Conservation (phyloP, 2,329 filamentous ascomycete species). For the Ophiostoma australiae region DNA sequence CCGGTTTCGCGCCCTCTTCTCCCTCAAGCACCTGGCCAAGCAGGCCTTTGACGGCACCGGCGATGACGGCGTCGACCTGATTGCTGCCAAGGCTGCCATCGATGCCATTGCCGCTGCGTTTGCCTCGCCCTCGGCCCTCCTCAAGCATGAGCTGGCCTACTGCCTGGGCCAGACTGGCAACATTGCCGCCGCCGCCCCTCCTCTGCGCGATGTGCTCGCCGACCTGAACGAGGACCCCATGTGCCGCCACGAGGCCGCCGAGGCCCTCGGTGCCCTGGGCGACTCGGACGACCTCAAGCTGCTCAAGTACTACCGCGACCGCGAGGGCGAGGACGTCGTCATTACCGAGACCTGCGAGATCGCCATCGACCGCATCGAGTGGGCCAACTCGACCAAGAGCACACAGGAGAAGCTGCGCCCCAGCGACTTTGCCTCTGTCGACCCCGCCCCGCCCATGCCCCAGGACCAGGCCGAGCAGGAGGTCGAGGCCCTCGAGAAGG, state of each 20-base stretch:
- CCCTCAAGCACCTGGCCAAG: constrained; percentile 85
- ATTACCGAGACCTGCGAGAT: constrained; percentile 97
- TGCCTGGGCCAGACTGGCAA: constrained; percentile 90
- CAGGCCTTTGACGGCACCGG: constrained; percentile 44
- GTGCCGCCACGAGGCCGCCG: constrained; percentile 93
- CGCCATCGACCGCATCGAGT: constrained; percentile 87
- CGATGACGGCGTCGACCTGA: constrained; percentile 24
- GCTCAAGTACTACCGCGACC: constrained; percentile 67
- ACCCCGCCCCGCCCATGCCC: constrained; percentile 85
- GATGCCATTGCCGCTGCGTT: constrained; percentile 87
- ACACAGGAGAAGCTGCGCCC: constrained; percentile 61
- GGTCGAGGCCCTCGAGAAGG: constrained; percentile 62
- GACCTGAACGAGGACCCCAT: constrained; percentile 83
- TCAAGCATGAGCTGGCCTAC: constrained; percentile 97
- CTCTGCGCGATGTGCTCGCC: constrained; percentile 67
- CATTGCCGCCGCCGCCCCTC: constrained; percentile 60
- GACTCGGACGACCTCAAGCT: constrained; percentile 68
- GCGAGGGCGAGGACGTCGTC: constrained; percentile 68
- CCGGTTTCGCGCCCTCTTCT: constrained; percentile 95
- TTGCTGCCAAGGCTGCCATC: constrained; percentile 53
- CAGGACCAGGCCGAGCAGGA: constrained; percentile 45
- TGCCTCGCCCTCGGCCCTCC: constrained; percentile 73
- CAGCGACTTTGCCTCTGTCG: constrained; percentile 92
- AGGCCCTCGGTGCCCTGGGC: constrained; percentile 85
- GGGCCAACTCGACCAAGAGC: constrained; percentile 71